Conservation (phyloP, 345 rosid genomes). For the Streptanthus diversifolius region DNA sequence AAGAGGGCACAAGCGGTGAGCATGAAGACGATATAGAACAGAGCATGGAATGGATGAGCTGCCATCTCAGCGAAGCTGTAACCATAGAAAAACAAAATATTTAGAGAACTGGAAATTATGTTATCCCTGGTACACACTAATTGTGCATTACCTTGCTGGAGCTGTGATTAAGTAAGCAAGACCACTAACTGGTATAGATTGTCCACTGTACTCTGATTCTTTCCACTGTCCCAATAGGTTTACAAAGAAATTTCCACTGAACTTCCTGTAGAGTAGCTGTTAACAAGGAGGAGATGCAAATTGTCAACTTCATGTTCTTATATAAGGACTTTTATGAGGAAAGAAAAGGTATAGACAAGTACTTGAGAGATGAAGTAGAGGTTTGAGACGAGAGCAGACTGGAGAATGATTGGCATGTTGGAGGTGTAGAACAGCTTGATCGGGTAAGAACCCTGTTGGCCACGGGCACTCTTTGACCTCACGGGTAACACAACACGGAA, state of each 20-base stretch:
- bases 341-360: not conserved
- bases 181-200: constrained; percentile 68
- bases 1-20: constrained; percentile 70
- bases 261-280: constrained; percentile 64
- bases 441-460: constrained; percentile 76
- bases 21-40: constrained; percentile 73
- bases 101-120: not conserved
- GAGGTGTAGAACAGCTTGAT: constrained; percentile 77
- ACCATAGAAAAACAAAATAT: not conserved
- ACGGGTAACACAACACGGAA: constrained; percentile 69
- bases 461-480: constrained; percentile 73
- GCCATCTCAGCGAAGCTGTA: constrained; percentile 69
- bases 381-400: constrained; percentile 72
- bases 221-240: constrained; percentile 69
- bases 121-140: not conserved
- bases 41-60: constrained; percentile 73
- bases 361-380: constrained; percentile 76
- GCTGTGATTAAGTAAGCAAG: constrained; percentile 69
- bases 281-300: constrained; percentile 13
- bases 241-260: constrained; percentile 66
- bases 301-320: not conserved
- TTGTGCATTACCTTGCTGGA: constrained; percentile 48
- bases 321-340: not conserved
- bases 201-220: constrained; percentile 74
- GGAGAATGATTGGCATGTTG: constrained; percentile 80